Conservation (phyloP, 495 filamentous ascomycete genomes). For the Elaphomyces granulatus region DNA sequence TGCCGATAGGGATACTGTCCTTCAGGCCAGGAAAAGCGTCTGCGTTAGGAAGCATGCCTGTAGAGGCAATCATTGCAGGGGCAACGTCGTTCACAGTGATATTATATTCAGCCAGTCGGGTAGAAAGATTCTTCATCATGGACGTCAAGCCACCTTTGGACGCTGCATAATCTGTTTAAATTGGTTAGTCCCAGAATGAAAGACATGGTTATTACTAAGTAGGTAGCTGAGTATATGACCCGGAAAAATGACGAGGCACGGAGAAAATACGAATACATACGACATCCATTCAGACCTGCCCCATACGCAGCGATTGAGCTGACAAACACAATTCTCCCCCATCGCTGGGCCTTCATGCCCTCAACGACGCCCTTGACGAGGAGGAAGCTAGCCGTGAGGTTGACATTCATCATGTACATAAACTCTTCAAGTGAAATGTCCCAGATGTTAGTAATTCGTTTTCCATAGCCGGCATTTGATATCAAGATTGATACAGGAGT, state of each 20-base stretch:
- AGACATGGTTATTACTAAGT: neutral
- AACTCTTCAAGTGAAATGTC: constrained; percentile 48
- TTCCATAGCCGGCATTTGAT: constrained; percentile 42
- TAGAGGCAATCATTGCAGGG: constrained; percentile 60
- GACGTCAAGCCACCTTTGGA: constrained; percentile 49
- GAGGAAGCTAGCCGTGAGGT: constrained; percentile 51
- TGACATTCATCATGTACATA: constrained; percentile 50
- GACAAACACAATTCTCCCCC: constrained; percentile 56
- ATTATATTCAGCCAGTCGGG: constrained; percentile 43
- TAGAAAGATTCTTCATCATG: constrained; percentile 52
- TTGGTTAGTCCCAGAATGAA: neutral
- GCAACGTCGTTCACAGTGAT: constrained; percentile 67
- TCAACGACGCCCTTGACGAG: constrained; percentile 49
- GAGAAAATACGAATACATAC: constrained; percentile 16
- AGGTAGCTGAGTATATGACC: neutral
- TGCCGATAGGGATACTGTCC: constrained; percentile 44
- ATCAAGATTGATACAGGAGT: constrained; percentile 32
- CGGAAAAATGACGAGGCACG: no score
- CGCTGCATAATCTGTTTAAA: constrained; percentile 43
- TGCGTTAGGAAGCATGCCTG: constrained; percentile 47
- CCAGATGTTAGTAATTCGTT: constrained; percentile 33
- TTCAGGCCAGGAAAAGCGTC: constrained; percentile 33
- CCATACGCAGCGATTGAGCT: constrained; percentile 53
- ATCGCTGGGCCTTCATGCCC: constrained; percentile 44
- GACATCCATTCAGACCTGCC: constrained; percentile 53